A percentile compares a stretch with the other conserved stretches of the same genome.
Evolutionary conservation across 208 protist genomes (phyloP).

Genomic region (Crithidia brevicula): DNA sequence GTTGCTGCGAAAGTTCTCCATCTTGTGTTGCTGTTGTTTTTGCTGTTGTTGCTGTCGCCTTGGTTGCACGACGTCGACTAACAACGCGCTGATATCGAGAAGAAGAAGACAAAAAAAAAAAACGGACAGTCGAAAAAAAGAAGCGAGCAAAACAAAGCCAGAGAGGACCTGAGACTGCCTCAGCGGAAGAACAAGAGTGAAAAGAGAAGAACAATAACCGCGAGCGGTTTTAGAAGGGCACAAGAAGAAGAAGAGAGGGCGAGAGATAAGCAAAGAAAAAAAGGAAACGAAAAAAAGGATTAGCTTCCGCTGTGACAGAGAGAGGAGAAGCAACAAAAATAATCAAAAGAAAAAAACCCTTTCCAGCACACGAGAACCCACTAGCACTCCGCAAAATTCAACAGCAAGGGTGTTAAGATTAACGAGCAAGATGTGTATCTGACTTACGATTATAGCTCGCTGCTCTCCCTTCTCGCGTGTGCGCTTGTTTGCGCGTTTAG

Average conservation of each 20-base stretch:
- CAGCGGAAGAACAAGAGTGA: background rate
- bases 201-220: background rate
- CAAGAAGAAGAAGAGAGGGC: background rate
- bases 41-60: background rate
- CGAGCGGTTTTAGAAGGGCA: background rate
- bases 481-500: too few relatives aligned
- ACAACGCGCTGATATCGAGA: background rate
- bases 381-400: too few relatives aligned
- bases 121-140: background rate
- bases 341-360: too few relatives aligned
- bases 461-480: too few relatives aligned
- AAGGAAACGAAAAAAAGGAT: constrained; percentile 15
- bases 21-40: background rate
- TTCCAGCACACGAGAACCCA: too few relatives aligned
- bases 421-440: too few relatives aligned
- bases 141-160: background rate
- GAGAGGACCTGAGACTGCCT: background rate
- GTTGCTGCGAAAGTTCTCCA: constrained; percentile 9
- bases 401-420: too few relatives aligned
- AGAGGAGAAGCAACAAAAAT: too few relatives aligned
- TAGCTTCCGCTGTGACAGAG: too few relatives aligned
- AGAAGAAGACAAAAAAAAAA: background rate
- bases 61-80: too few relatives aligned
- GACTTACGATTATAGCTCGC: too few relatives aligned
- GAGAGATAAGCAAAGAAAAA: background rate